These are phyloP conservation scores for Ramalina intermedia DNA, from an alignment of 495 filamentous ascomycete species.

Conservation along the genomic window DNA sequence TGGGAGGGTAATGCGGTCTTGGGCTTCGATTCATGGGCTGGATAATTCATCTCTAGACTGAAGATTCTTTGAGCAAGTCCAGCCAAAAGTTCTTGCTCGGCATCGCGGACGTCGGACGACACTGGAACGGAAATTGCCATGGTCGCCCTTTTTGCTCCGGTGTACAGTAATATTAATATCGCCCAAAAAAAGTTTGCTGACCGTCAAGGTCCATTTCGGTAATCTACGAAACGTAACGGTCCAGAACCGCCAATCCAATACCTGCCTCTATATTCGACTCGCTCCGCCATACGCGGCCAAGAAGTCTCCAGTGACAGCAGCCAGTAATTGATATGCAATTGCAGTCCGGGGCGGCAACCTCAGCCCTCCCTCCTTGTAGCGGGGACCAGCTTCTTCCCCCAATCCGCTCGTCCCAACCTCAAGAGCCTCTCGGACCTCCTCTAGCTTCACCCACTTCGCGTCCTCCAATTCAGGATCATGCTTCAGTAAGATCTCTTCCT, in stretches of 20 bases:
- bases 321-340: slow-evolving; percentile 63
- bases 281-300: slow-evolving; percentile 16
- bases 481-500: slow-evolving; percentile 67
- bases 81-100: too few relatives aligned
- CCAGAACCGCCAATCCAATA: background rate
- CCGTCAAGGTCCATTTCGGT: background rate
- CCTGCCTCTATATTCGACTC: slow-evolving; percentile 1
- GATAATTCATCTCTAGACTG: slow-evolving; percentile 10
- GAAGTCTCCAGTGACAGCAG: slow-evolving; percentile 37
- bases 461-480: slow-evolving; percentile 85
- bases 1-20: slow-evolving; percentile 33
- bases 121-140: too few relatives aligned
- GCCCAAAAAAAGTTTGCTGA: too few relatives aligned
- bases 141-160: too few relatives aligned
- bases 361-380: slow-evolving; percentile 59
- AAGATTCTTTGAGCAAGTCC: too few relatives aligned
- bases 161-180: too few relatives aligned
- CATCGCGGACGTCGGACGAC: too few relatives aligned
- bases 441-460: slow-evolving; percentile 71
- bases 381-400: slow-evolving; percentile 45
- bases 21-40: slow-evolving; percentile 26
- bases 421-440: slow-evolving; percentile 46
- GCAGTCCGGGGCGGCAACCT: slow-evolving; percentile 61
- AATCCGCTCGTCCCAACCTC: slow-evolving; percentile 43
- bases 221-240: background rate